Conservation (phyloP, 805 yeast genomes). For the Suhomyces pyralidae region DNA sequence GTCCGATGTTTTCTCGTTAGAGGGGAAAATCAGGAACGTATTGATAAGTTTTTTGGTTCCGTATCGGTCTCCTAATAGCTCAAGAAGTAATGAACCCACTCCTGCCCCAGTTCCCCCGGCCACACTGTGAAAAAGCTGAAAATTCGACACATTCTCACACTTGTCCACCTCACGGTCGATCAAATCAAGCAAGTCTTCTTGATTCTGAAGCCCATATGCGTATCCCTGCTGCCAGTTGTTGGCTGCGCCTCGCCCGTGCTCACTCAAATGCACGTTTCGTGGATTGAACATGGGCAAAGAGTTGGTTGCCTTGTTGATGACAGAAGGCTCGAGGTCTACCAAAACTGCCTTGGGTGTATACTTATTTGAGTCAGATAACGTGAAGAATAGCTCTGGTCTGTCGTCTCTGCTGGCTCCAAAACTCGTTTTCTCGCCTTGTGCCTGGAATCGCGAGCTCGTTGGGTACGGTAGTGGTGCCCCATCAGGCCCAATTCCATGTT, state of each 20-base stretch:
- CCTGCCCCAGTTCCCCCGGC: conserved; percentile 99
- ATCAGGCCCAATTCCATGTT: conserved; percentile 77
- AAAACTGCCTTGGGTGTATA: conserved; percentile 87
- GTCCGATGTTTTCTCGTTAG: conserved; percentile 73
- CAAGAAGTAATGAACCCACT: conserved; percentile 78
- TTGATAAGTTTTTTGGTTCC: conserved; percentile 74
- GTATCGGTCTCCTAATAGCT: conserved; percentile 74
- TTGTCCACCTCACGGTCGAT: conserved; percentile 87
- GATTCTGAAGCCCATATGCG: conserved; percentile 62
- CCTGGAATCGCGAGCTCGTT: conserved; percentile 7
- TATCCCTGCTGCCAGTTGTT: conserved; percentile 95
- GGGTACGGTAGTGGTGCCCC: conserved; percentile 49
- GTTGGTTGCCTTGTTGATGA: conserved; percentile 59
- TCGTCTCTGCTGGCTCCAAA: conserved; percentile 46
- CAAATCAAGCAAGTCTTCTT: conserved; percentile 75
- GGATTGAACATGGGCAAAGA: conserved; percentile 72
- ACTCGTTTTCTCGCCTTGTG: not conserved
- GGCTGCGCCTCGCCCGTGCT: conserved; percentile 91
- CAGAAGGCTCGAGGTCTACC: conserved; percentile 88
- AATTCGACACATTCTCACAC: conserved; percentile 85
- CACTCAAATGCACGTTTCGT: conserved; percentile 71
- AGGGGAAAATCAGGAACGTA: conserved; percentile 86
- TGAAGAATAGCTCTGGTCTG: conserved; percentile 81
- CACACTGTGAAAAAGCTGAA: conserved; percentile 87
- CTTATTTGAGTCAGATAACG: conserved; percentile 65